Evolutionary conservation across 805 yeast species (phyloP).

Genomic region (Wickerhamomyces alni): DNA sequence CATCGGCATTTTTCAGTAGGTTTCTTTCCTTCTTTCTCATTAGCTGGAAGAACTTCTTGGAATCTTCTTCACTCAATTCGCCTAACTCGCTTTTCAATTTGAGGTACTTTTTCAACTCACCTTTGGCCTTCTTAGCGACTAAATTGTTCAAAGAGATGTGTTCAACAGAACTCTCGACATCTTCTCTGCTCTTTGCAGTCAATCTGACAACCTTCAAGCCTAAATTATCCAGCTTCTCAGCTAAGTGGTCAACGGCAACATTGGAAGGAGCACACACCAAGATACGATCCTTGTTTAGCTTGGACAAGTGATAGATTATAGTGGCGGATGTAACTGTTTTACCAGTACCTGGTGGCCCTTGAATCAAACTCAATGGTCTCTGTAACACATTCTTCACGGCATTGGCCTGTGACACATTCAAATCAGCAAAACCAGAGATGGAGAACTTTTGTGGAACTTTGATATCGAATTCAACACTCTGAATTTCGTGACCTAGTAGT

Average conservation of each 20-base stretch:
- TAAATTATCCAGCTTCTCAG: conserved; percentile 59
- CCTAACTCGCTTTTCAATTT: conserved; percentile 60
- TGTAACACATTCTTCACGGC: conserved; percentile 69
- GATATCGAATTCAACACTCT: conserved; percentile 53
- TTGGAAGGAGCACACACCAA: conserved; percentile 94
- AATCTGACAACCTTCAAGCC: conserved; percentile 77
- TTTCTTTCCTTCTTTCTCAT: conserved; percentile 42
- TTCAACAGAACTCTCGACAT: conserved; percentile 59
- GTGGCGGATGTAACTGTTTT: conserved; percentile 92
- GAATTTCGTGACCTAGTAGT: conserved; percentile 74
- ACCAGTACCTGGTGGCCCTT: conserved; percentile 97
- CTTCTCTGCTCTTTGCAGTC: conserved; percentile 74
- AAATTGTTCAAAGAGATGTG: conserved; percentile 51
- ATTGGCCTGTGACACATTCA: conserved; percentile 72
- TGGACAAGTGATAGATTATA: conserved; percentile 69
- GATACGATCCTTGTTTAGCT: conserved; percentile 54
- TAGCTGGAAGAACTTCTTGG: conserved; percentile 35
- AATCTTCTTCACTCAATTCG: conserved; percentile 55
- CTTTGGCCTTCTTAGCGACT: conserved; percentile 42
- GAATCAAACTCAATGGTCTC: conserved; percentile 74
- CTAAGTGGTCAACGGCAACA: conserved; percentile 90
- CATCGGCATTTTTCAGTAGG: conserved; percentile 55
- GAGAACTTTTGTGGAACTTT: conserved; percentile 57
- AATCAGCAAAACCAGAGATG: conserved; percentile 57
- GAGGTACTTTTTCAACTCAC: conserved; percentile 52